These are phyloP conservation scores for Hypoxylon sp. DNA, from an alignment of 2,329 filamentous ascomycete species.

Conservation along the genomic window DNA sequence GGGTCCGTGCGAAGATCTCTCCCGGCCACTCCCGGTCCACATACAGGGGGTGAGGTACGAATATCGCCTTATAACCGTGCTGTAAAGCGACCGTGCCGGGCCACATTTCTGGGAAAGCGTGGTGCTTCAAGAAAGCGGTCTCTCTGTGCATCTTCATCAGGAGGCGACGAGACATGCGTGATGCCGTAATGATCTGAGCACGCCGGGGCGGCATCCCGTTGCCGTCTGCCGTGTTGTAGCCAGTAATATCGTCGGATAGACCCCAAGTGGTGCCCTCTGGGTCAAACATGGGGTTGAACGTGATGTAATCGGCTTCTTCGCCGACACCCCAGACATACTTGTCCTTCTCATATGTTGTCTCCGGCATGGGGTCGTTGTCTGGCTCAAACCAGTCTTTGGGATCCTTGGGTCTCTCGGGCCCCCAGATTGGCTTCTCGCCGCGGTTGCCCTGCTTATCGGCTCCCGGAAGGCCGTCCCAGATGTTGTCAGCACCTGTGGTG, in stretches of 20 bases:
- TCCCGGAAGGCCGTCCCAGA: conserved; percentile 66
- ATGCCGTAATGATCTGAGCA: conserved; percentile 87
- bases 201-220: conserved; percentile 74
- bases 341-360: conserved; percentile 77
- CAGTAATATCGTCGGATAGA: conserved; percentile 82
- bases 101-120: conserved; percentile 98
- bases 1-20: conserved; percentile 76
- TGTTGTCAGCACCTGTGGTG: conserved; percentile 68
- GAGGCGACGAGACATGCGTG: conserved; percentile 80
- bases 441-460: conserved; percentile 50
- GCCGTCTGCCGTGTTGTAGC: conserved; percentile 73
- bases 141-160: conserved; percentile 90
- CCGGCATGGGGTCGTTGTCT: conserved; percentile 77
- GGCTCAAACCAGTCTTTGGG: conserved; percentile 75
- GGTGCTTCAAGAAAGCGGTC: conserved; percentile 83
- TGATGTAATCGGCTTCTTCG: conserved; percentile 91
- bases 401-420: conserved; percentile 74
- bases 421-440: conserved; percentile 78
- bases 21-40: conserved; percentile 87
- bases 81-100: conserved; percentile 86
- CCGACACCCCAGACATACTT: conserved; percentile 86
- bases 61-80: conserved; percentile 92
- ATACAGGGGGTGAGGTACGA: conserved; percentile 87
- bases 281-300: conserved; percentile 91
- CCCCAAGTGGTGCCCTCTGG: conserved; percentile 87